Percentiles rank a stretch among this genome's conserved stretches.
phyloP scores from a whole-genome alignment of 257 asterid genomes.

The Nicotiana benthamiana region DNA sequence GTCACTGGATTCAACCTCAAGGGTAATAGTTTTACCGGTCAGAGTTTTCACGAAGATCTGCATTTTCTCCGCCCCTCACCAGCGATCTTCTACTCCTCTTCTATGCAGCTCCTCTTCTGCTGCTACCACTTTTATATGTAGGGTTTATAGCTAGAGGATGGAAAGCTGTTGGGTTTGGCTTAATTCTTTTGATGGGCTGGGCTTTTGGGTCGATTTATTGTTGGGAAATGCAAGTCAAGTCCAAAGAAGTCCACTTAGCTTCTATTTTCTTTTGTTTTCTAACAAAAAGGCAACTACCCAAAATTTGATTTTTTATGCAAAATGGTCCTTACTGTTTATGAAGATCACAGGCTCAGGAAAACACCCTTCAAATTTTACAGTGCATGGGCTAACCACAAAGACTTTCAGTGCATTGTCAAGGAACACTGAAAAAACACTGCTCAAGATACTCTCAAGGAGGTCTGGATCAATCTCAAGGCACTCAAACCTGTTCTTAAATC shows the following conservation, averaged over 20 bases:
- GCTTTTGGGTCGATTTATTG: neutral
- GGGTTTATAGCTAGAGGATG: neutral
- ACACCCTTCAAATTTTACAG: too few relatives aligned
- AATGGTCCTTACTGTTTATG: neutral
- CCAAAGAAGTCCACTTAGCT: neutral
- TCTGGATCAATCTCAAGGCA: too few relatives aligned
- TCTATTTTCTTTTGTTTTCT: neutral
- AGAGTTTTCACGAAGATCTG: slow-evolving; percentile 36
- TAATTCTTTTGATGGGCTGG: neutral
- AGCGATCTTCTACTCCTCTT: neutral
- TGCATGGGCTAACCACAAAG: too few relatives aligned
- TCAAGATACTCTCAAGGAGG: too few relatives aligned
- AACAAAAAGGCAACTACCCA: neutral
- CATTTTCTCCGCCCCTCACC: slow-evolving; percentile 8
- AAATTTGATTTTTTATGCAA: neutral
- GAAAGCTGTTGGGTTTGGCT: neutral
- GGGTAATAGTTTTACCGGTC: slow-evolving; percentile 31
- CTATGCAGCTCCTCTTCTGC: neutral
- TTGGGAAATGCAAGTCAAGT: neutral
- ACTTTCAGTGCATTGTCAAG: too few relatives aligned
- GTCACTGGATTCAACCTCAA: slow-evolving; percentile 28
- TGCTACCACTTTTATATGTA: neutral
- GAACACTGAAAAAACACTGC: too few relatives aligned
- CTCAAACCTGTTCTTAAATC: too few relatives aligned
- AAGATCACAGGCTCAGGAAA: too few relatives aligned